phyloP scores from a whole-genome alignment of 2,329 filamentous ascomycete genomes.

The Ophiostoma fasciatum region DNA sequence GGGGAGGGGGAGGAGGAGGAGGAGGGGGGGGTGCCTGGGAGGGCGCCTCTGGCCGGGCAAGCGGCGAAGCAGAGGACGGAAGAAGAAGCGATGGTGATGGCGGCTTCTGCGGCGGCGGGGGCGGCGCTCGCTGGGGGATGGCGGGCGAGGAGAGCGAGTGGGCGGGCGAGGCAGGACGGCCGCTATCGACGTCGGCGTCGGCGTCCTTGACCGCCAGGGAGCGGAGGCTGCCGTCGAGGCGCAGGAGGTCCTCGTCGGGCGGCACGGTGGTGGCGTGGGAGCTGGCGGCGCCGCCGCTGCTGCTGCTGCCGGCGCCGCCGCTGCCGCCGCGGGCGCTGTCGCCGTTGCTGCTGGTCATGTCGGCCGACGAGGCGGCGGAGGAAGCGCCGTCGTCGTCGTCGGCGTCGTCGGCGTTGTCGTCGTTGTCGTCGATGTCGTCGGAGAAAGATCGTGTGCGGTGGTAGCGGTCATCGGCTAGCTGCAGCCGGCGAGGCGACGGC shows the following conservation, averaged over 20 bases:
- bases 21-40: not conserved
- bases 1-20: slow-evolving; percentile 2
- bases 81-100: not conserved
- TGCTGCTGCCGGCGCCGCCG: slow-evolving; percentile 2
- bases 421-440: too few relatives aligned
- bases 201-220: not conserved
- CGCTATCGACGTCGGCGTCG: not conserved
- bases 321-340: slow-evolving; percentile 1
- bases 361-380: slow-evolving; percentile 9
- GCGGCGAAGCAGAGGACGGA: not conserved
- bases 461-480: slow-evolving; percentile 4
- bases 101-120: slow-evolving; percentile 2
- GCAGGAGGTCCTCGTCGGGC: slow-evolving; percentile 6
- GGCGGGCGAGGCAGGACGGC: slow-evolving; percentile 2
- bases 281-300: slow-evolving; percentile 8
- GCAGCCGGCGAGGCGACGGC: not conserved
- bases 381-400: slow-evolving; percentile 2
- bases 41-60: slow-evolving; percentile 3
- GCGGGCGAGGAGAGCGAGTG: slow-evolving; percentile 2
- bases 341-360: slow-evolving; percentile 10
- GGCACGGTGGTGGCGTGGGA: slow-evolving; percentile 9
- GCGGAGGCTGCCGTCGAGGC: slow-evolving; percentile 1
- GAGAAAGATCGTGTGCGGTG: slow-evolving; percentile 2
- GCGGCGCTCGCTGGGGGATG: not conserved
- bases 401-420: slow-evolving; percentile 2